Conservation (phyloP, 2,329 filamentous ascomycete species). For the Penicillium sp. region DNA sequence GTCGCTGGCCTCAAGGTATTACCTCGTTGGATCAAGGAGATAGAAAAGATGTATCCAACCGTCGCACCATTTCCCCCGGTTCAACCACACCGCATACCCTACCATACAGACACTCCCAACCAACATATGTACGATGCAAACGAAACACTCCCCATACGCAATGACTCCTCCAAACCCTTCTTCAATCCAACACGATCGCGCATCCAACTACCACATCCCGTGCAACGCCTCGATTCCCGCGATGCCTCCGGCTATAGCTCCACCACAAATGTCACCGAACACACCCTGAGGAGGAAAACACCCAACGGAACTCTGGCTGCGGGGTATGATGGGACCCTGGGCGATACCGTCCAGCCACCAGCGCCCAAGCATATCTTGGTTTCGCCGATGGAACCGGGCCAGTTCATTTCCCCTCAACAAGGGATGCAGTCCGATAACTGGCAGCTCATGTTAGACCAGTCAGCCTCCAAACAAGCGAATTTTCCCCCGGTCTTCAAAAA, state of each 20-base stretch:
- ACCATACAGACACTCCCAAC: slow-evolving; percentile 30
- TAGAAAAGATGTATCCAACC: slow-evolving; percentile 49
- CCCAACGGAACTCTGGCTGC: slow-evolving; percentile 90
- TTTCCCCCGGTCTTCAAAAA: slow-evolving; percentile 42
- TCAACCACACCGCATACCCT: slow-evolving; percentile 40
- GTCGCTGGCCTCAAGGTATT: slow-evolving; percentile 14
- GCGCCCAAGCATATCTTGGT: slow-evolving; percentile 81
- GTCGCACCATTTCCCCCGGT: slow-evolving; percentile 45
- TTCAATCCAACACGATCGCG: slow-evolving; percentile 33
- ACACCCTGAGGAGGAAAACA: slow-evolving; percentile 85
- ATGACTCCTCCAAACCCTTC: slow-evolving; percentile 27
- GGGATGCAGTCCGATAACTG: slow-evolving; percentile 34
- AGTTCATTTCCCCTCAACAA: slow-evolving; percentile 30
- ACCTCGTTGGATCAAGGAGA: slow-evolving; percentile 10
- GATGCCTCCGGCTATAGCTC: slow-evolving; percentile 26
- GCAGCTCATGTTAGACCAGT: slow-evolving; percentile 31
- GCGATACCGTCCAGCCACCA: slow-evolving; percentile 64
- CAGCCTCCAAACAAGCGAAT: slow-evolving; percentile 34
- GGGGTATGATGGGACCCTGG: slow-evolving; percentile 81
- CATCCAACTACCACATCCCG: slow-evolving; percentile 39
- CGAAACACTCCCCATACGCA: slow-evolving; percentile 24
- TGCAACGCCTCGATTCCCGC: slow-evolving; percentile 37
- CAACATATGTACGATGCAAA: slow-evolving; percentile 32
- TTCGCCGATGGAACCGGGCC: slow-evolving; percentile 52
- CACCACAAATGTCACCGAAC: slow-evolving; percentile 51